Percentiles rank a stretch among this genome's conserved stretches.
phyloP scores from a whole-genome alignment of 2,329 filamentous ascomycete species.

The Magnaporthales sp. region DNA sequence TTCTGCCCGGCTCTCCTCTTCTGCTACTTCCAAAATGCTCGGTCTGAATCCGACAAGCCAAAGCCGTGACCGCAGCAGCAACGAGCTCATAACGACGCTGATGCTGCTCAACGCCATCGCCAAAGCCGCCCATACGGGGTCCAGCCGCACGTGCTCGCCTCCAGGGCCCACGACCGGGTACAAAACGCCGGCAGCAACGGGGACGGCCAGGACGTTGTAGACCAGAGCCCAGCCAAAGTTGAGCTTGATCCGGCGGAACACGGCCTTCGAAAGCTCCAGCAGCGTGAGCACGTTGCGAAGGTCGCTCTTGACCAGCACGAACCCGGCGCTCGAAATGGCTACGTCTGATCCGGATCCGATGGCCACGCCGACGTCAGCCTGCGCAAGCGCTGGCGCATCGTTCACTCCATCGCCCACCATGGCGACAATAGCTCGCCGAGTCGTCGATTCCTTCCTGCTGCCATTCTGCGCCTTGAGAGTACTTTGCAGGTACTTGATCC shows the following conservation, averaged over 20 bases:
- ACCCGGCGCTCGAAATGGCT: conserved; percentile 71
- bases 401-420: conserved; percentile 91
- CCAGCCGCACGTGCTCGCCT: conserved; percentile 52
- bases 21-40: conserved; percentile 6
- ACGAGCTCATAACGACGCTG: conserved; percentile 76
- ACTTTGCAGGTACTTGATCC: conserved; percentile 55
- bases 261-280: conserved; percentile 58
- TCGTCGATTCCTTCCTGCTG: not conserved
- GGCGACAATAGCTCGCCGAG: conserved; percentile 50
- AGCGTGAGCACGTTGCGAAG: conserved; percentile 64
- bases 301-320: conserved; percentile 64
- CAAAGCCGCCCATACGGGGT: conserved; percentile 79
- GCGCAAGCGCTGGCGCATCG: conserved; percentile 72
- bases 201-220: conserved; percentile 72
- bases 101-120: conserved; percentile 92
- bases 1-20: not conserved
- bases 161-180: conserved; percentile 44
- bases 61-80: conserved; percentile 52
- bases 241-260: conserved; percentile 71
- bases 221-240: conserved; percentile 82
- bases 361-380: conserved; percentile 76
- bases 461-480: conserved; percentile 23
- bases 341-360: conserved; percentile 79
- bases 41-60: conserved; percentile 35
- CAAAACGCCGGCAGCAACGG: conserved; percentile 71